Base-by-base conservation (phyloP, 2,329 filamentous ascomycete genomes). In the Aspergillus glaucus region DNA sequence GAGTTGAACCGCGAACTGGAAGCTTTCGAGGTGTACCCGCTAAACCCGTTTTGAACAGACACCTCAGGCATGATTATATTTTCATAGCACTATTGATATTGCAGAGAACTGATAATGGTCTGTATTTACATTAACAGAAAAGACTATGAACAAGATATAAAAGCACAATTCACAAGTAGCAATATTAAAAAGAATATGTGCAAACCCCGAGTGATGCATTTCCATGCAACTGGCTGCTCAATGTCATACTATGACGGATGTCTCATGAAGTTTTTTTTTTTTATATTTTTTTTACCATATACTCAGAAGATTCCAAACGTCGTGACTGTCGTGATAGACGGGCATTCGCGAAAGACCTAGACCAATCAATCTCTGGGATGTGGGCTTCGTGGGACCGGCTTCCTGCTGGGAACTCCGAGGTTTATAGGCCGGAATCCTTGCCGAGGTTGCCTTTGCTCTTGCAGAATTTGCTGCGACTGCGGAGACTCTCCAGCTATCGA, bases 331-430 rank as follows among this genome's bases (percentile, higher is more conserved):
- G 26, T 30, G 26, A 10, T 30, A 30, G 26, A 30, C 4, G 26
- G 26, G 4, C 26, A 30, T 30, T 30, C 26, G 4, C 10, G 10
- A 4, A 30, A 30, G 26, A 30, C 26, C 26, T 30, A 30, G 10
- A 30, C 26, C 14, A 21, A 47, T 30, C 7, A 32, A n/a, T 28
- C 14, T 37, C 36, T 10, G 28, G 43, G 36, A 44, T 47, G 58
- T 44, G 58, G 49, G 42, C 53, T 63, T n/a, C 60, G 53, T 12
- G 67, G 68, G 8, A 71, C 66, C 14, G 68, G 68, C 49, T 69
- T 70, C 44, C 68, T 57, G 43, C 50, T 64, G 5, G 68, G 68
- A 12, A 70, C 65, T 37, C 67, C 68, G 14, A 69, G 56, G 44
- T 68, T 69, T 52, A 67, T 63, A 5, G 59, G 57, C 10, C 64